Evolutionary conservation across 768 basidiomycete genomes (phyloP).

Genomic region (Multifurca ochricompacta): DNA sequence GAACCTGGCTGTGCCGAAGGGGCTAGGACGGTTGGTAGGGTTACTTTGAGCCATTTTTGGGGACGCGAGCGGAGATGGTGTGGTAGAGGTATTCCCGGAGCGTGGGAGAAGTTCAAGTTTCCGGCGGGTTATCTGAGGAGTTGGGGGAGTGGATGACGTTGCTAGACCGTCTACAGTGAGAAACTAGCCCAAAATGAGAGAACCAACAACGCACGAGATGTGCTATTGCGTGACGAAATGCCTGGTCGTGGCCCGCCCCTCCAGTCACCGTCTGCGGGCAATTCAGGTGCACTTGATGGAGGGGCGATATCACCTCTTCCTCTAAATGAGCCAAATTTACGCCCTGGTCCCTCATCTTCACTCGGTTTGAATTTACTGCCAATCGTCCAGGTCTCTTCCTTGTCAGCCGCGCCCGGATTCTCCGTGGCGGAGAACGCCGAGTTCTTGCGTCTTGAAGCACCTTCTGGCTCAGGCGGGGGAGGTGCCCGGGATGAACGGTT

Average conservation of each 20-base stretch:
- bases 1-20: slow-evolving; percentile 83
- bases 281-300: slow-evolving; percentile 33
- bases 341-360: slow-evolving; percentile 25
- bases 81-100: slow-evolving; percentile 54
- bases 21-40: slow-evolving; percentile 46
- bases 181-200: not conserved
- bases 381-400: slow-evolving; percentile 70
- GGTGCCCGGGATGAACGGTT: slow-evolving; percentile 32
- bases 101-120: slow-evolving; percentile 86
- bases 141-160: slow-evolving; percentile 66
- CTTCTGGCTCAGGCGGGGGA: slow-evolving; percentile 36
- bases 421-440: slow-evolving; percentile 46
- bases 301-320: slow-evolving; percentile 50
- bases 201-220: slow-evolving; percentile 49
- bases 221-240: slow-evolving; percentile 34
- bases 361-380: slow-evolving; percentile 68
- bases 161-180: slow-evolving; percentile 35
- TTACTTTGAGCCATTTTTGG: slow-evolving; percentile 54
- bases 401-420: slow-evolving; percentile 50
- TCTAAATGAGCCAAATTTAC: slow-evolving; percentile 26
- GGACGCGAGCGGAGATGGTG: slow-evolving; percentile 70
- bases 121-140: slow-evolving; percentile 68
- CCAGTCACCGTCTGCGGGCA: slow-evolving; percentile 65
- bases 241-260: slow-evolving; percentile 41
- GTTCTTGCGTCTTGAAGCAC: slow-evolving; percentile 43